A percentile compares a stretch with the other conserved stretches of the same genome.
Evolutionary conservation across 179 eudicot species (phyloP).

Genomic region (Amaranthus tricolor): DNA sequence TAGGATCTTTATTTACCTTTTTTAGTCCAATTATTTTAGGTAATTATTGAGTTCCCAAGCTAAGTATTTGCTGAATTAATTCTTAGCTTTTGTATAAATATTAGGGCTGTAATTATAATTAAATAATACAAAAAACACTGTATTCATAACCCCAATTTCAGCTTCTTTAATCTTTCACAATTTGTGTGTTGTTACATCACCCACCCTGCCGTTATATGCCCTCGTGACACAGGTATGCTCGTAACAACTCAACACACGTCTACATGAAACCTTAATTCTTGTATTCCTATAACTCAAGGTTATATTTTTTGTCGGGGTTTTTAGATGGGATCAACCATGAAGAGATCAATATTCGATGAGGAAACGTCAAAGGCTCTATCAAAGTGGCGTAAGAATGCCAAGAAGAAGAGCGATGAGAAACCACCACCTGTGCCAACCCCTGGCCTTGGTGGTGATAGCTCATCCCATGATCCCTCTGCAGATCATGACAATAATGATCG

Average conservation of each 20-base stretch:
- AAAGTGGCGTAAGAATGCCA: conserved; percentile 57
- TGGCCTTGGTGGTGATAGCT: conserved; percentile 23
- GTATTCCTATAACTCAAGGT: no score
- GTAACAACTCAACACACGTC: background rate
- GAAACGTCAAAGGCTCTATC: conserved; percentile 64
- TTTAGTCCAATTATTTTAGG: no score
- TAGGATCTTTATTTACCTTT: no score
- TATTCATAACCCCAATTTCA: no score
- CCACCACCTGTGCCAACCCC: conserved; percentile 19
- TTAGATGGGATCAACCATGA: conserved; percentile 85
- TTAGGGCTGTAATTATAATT: no score
- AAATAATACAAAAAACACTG: no score
- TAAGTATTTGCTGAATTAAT: no score
- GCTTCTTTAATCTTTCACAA: no score
- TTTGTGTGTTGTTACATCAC: conserved; percentile 71
- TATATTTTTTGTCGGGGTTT: background rate
- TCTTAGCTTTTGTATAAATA: no score
- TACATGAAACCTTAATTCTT: no score
- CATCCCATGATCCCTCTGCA: conserved; percentile 20
- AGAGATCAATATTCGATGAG: conserved; percentile 65
- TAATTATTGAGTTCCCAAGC: no score
- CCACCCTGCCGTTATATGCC: conserved; percentile 66
- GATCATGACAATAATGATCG: conserved; percentile 3
- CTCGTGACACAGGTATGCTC: conserved; percentile 62
- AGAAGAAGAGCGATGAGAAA: conserved; percentile 42